Evolutionary conservation across 2,329 filamentous ascomycete genomes (phyloP).

Genomic region (Penicillium sp.): DNA sequence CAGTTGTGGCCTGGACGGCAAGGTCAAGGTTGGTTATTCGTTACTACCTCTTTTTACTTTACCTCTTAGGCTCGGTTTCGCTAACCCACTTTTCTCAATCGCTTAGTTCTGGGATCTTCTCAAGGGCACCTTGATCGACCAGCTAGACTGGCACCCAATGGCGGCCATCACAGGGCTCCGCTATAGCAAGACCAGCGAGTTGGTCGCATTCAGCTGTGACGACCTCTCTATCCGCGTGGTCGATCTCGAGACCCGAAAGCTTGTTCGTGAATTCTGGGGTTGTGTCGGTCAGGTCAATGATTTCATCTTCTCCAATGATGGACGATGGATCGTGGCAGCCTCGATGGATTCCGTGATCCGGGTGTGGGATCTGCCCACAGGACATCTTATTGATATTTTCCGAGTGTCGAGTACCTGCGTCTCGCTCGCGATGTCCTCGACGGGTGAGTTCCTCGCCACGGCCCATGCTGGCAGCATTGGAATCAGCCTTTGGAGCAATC

Average conservation of each 20-base stretch:
- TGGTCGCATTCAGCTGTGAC: conserved; percentile 87
- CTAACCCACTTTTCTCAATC: conserved; percentile 5
- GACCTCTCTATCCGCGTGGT: conserved; percentile 87
- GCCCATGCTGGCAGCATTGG: conserved; percentile 81
- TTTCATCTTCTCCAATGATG: conserved; percentile 88
- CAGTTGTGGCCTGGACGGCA: conserved; percentile 88
- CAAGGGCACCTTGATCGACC: conserved; percentile 77
- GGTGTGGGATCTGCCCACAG: conserved; percentile 94
- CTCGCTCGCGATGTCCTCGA: conserved; percentile 83
- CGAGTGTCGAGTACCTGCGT: conserved; percentile 78
- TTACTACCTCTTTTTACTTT: not conserved
- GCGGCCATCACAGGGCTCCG: conserved; percentile 76
- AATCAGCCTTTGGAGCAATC: conserved; percentile 96
- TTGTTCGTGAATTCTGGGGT: conserved; percentile 92
- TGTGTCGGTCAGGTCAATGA: conserved; percentile 76
- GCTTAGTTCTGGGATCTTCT: conserved; percentile 86
- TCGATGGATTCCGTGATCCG: conserved; percentile 80
- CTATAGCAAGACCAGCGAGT: conserved; percentile 81
- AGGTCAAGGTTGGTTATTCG: conserved; percentile 67
- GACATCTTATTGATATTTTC: conserved; percentile 93
- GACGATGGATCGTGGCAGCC: conserved; percentile 89
- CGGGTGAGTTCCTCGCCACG: conserved; percentile 93
- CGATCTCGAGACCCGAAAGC: conserved; percentile 86
- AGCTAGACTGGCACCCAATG: conserved; percentile 84
- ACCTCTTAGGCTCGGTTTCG: not conserved